Evolutionary conservation across 805 yeast species (phyloP).

Genomic region (Kodamaea kaohsiungensis): DNA sequence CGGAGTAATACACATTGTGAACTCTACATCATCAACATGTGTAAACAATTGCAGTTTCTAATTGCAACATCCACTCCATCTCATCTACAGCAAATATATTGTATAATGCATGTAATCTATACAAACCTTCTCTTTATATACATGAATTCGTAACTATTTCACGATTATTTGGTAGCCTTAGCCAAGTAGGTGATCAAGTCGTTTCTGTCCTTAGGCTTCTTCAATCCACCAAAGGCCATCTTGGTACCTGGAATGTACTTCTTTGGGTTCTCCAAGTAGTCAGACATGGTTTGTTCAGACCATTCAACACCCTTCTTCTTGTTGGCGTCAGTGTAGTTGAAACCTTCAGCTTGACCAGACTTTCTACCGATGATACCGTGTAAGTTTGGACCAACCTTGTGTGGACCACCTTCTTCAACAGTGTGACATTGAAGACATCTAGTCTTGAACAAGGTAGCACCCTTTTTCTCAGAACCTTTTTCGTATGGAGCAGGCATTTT

Average conservation of each 20-base stretch:
- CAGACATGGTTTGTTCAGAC: slow-evolving; percentile 85
- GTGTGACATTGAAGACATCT: slow-evolving; percentile 99
- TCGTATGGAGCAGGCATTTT: slow-evolving; percentile 47
- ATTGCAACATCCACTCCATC: no score
- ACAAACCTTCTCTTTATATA: slow-evolving; percentile 5
- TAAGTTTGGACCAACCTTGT: slow-evolving; percentile 99
- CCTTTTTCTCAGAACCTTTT: slow-evolving; percentile 62
- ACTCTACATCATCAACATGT: no score
- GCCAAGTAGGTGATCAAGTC: slow-evolving; percentile 88
- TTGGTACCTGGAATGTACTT: slow-evolving; percentile 99
- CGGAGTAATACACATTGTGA: no score
- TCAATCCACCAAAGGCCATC: slow-evolving; percentile 99
- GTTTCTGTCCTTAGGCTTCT: slow-evolving; percentile 98
- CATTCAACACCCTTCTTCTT: slow-evolving; percentile 91
- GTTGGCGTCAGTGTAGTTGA: slow-evolving; percentile 97
- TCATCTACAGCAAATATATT: background rate
- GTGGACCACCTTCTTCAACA: slow-evolving; percentile 90
- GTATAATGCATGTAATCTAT: background rate
- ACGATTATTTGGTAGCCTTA: slow-evolving; percentile 41
- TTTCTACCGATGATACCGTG: slow-evolving; percentile 92
- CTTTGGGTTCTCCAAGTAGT: slow-evolving; percentile 99
- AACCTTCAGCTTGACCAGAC: slow-evolving; percentile 91
- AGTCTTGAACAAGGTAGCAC: slow-evolving; percentile 97
- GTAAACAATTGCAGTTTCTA: no score
- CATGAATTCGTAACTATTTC: slow-evolving; percentile 1